Conservation (phyloP, 129 eudicot species). For the Flaveria robusta region DNA sequence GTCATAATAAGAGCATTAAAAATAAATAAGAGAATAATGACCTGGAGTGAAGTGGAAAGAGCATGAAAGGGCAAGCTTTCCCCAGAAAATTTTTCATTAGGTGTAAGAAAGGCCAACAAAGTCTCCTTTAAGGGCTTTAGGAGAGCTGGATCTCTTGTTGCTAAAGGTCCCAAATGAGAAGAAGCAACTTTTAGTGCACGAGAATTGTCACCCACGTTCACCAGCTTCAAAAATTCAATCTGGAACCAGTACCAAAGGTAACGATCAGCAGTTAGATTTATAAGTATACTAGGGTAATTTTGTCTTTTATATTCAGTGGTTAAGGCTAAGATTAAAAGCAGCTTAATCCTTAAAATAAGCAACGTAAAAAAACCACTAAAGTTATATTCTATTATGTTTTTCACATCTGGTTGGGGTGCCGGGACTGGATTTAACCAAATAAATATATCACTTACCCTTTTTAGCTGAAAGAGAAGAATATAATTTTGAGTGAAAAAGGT, state of each 20-base stretch:
- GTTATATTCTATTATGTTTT: neutral
- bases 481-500: constrained; percentile 65
- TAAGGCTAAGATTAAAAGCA: neutral
- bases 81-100: constrained; percentile 57
- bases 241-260: constrained; percentile 28
- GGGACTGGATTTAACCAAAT: constrained; percentile 21
- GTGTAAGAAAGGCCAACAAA: constrained; percentile 68
- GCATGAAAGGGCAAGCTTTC: constrained; percentile 65
- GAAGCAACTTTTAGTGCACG: constrained; percentile 80
- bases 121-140: constrained; percentile 91
- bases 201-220: constrained; percentile 70
- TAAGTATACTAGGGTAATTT: neutral
- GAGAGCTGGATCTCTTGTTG: constrained; percentile 70
- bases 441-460: constrained; percentile 55
- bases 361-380: neutral
- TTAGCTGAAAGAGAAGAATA: constrained; percentile 76
- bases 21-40: constrained; percentile 20
- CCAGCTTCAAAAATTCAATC: constrained; percentile 94
- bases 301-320: neutral
- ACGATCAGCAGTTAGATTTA: neutral
- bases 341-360: neutral
- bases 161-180: constrained; percentile 87
- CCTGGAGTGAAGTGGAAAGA: constrained; percentile 96
- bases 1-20: neutral
- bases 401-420: neutral